phyloP scores from a whole-genome alignment of 768 basidiomycete species.

The Tulasnella sp. region DNA sequence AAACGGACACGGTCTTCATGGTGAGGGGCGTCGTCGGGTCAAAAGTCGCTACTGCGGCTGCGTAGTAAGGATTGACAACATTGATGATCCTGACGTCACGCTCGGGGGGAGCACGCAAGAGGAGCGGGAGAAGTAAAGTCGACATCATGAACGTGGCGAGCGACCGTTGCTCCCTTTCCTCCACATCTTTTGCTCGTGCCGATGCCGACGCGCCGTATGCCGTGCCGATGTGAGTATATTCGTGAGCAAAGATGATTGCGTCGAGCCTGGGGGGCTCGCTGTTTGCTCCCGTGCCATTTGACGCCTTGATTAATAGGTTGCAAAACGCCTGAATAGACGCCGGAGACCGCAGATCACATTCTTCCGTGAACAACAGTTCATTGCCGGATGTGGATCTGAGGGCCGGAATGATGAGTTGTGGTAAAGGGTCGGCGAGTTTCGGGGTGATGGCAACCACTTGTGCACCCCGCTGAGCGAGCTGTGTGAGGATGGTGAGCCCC shows the following conservation, averaged over 20 bases:
- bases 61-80: conserved; percentile 81
- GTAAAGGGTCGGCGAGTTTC: conserved; percentile 38
- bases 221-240: conserved; percentile 53
- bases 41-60: conserved; percentile 53
- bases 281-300: conserved; percentile 23
- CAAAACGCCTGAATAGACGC: conserved; percentile 60
- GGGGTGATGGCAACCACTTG: conserved; percentile 67
- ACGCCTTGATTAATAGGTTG: conserved; percentile 50
- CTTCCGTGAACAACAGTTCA: conserved; percentile 67
- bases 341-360: conserved; percentile 61
- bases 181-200: conserved; percentile 23
- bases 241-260: conserved; percentile 68
- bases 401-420: conserved; percentile 48
- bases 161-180: conserved; percentile 38
- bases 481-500: conserved; percentile 56
- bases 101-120: conserved; percentile 77
- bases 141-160: conserved; percentile 68
- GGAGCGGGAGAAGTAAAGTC: conserved; percentile 65
- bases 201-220: not conserved
- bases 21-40: conserved; percentile 23
- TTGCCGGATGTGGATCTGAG: conserved; percentile 61
- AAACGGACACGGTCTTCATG: conserved; percentile 11
- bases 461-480: conserved; percentile 62
- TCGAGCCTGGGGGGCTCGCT: conserved; percentile 54
- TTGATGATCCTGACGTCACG: conserved; percentile 84